These are phyloP conservation scores for Durio zibethinus DNA, from an alignment of 345 rosid species.

Conservation along the genomic window DNA sequence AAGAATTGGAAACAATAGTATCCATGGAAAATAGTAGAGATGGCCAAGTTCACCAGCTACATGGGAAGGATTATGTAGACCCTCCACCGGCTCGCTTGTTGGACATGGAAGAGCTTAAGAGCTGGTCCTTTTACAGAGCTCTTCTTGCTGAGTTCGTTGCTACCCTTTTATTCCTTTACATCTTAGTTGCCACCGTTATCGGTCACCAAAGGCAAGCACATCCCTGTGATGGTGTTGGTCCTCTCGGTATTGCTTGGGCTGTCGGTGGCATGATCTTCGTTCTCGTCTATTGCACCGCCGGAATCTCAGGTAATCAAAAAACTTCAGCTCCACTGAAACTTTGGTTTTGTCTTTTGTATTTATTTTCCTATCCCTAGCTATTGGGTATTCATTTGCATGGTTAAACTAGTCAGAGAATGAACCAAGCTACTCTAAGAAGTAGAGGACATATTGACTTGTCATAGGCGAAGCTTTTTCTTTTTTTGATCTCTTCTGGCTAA, in stretches of 20 bases:
- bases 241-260: constrained; percentile 85
- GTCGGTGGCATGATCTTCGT: constrained; percentile 66
- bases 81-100: constrained; percentile 16
- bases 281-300: constrained; percentile 67
- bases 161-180: constrained; percentile 31
- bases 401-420: background rate
- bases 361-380: background rate
- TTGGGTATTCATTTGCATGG: background rate
- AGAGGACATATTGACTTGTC: background rate
- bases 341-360: background rate
- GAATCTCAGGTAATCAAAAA: constrained; percentile 45
- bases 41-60: background rate
- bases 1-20: background rate
- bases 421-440: background rate
- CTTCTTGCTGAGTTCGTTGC: constrained; percentile 15
- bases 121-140: constrained; percentile 19
- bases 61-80: constrained; percentile 15
- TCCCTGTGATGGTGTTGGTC: constrained; percentile 81
- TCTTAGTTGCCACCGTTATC: constrained; percentile 75
- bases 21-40: background rate
- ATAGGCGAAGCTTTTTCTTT: too few species aligned
- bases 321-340: background rate
- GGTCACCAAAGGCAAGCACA: constrained; percentile 62
- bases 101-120: constrained; percentile 10
- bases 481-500: too few species aligned